Conservation (phyloP, 148 eudicot genomes). For the Rhododendron vialii region DNA sequence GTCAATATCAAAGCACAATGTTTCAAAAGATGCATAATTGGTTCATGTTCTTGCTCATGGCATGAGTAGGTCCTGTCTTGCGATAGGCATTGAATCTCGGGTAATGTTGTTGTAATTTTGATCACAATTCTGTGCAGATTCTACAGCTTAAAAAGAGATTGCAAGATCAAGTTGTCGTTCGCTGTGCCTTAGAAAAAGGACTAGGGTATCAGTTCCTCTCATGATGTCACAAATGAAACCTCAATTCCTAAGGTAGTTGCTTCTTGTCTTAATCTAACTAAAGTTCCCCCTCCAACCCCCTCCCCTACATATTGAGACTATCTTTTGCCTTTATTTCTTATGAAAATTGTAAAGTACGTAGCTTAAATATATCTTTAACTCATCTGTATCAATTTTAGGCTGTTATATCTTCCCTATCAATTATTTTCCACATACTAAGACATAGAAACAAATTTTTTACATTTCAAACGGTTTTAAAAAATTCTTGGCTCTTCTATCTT, state of each 20-base stretch:
- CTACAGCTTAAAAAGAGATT: conserved; percentile 75
- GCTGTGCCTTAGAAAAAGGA: conserved; percentile 72
- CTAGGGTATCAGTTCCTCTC: conserved; percentile 57
- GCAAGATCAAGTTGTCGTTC: conserved; percentile 69
- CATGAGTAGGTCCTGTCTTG: not conserved
- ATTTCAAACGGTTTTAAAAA: not conserved
- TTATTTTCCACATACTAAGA: not conserved
- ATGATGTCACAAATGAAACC: conserved; percentile 30
- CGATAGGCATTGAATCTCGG: not conserved
- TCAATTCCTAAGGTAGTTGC: conserved; percentile 63
- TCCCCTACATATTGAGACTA: not conserved
- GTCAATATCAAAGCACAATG: not conserved
- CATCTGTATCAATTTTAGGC: not conserved
- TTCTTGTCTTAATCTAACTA: not conserved
- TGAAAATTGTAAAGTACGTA: not conserved
- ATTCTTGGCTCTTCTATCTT: not conserved
- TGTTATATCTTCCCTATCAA: not conserved
- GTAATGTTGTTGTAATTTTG: not conserved
- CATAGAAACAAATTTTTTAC: not conserved
- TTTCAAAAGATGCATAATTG: not conserved
- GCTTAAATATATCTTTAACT: not conserved
- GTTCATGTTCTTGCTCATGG: not conserved
- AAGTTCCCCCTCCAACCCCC: not conserved
- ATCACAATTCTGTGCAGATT: conserved; percentile 42
- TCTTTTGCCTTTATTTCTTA: not conserved